Evolutionary conservation across 2,329 filamentous ascomycete genomes (phyloP).

Genomic region (Ampelomyces quisqualis): DNA sequence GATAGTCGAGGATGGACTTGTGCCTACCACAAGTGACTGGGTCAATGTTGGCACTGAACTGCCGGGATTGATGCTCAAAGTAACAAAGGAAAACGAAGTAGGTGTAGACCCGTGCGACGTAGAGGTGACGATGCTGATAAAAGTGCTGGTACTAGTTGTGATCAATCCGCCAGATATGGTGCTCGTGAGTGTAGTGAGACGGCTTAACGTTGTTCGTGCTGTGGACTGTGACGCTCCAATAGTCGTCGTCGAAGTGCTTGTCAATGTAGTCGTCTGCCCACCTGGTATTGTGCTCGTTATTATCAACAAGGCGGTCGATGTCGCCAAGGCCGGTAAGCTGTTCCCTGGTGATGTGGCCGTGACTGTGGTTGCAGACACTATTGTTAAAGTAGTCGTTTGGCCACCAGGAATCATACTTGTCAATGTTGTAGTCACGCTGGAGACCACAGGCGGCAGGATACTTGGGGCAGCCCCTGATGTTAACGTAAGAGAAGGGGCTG

Average conservation of each 20-base stretch:
- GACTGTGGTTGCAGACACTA: background rate
- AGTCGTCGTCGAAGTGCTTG: background rate
- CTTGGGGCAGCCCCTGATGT: too few relatives aligned
- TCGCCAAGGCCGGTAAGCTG: background rate
- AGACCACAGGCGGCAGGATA: too few relatives aligned
- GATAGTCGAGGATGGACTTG: too few relatives aligned
- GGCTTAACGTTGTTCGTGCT: background rate
- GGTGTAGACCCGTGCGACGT: too few relatives aligned
- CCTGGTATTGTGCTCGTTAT: background rate
- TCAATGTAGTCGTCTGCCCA: background rate
- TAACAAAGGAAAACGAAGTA: too few relatives aligned
- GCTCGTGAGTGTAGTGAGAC: background rate
- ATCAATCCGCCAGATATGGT: too few relatives aligned
- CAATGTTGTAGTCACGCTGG: background rate
- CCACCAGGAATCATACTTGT: constrained; percentile 4
- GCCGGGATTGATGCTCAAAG: too few relatives aligned
- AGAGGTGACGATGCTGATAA: too few relatives aligned
- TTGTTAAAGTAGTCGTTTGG: background rate
- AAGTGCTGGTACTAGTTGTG: too few relatives aligned
- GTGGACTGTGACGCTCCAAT: background rate
- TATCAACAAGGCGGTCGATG: background rate
- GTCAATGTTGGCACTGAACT: too few relatives aligned
- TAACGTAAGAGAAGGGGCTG: background rate
- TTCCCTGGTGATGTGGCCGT: background rate
- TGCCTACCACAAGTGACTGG: too few relatives aligned